Base-by-base conservation (phyloP, 2,329 filamentous ascomycete genomes). In the Fusarium lateritium region DNA sequence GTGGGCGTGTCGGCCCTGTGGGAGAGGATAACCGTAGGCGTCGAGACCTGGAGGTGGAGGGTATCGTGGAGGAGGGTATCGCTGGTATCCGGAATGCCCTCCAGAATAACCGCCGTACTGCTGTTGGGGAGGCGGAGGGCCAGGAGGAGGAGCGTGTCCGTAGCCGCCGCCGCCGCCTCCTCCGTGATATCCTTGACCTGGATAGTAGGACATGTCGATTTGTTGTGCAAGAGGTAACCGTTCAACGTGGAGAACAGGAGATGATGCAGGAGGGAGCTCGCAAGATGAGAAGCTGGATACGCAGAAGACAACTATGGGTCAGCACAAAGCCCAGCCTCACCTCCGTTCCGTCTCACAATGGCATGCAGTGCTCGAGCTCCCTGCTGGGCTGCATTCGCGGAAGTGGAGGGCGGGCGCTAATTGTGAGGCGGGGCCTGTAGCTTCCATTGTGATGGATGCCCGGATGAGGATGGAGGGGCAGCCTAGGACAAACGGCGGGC, bases 11-110 rank as follows among this genome's bases (percentile, higher is more conserved):
- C 67, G 71, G 38, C 75, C 72, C 57, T 69, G 72, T 14, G 75
- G 69, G 61, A 79, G 72, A 22, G 82, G 82, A 70, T 85, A 85
- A 47, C 85, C 84, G 70, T 86, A 85, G 13, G 76, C 71, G 60
- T 86, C 84, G 53, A 82, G 74, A 21, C 80, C 79, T 2, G 76
- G 74, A 17, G 84, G 83, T 22, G 83, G 83, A 21, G 80, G 78
- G 36, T 82, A 74, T 14, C 75, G 69, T 15, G 79, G 79, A 56
- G 80, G 77, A 43, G 73, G 72, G 50, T 77, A 76, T 46, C 69
- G 71, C 55, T 66, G 72, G 17, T 71, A 64, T 53, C 72, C 69
- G 51, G 70, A 63, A 26, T 74, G 65, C n/a, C 69, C 68, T 51
- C 73, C 72, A 17, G 46, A 65, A 34, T 60, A 59, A 28, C 65